Base-by-base conservation (phyloP, 805 yeast genomes). In the Pichia paraexigua region DNA sequence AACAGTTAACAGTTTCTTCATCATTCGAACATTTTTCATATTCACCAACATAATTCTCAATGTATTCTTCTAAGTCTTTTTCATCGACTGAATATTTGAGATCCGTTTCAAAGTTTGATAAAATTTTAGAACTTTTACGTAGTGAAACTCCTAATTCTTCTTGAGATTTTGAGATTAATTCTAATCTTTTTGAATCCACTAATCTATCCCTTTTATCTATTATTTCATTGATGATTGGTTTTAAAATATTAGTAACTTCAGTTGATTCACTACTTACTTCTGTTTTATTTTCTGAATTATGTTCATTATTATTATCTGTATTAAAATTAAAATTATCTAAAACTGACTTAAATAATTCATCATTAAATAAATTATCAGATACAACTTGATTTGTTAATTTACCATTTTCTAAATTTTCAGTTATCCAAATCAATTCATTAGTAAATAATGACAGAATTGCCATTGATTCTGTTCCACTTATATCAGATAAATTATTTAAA, bases 131-230 rank as follows among this genome's bases (percentile, higher is more conserved):
- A 13, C 50, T 50, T 44, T 56, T 58, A 41, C 59, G 51, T 17
- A 67, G 39, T 7, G 67, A 66, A 8, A 67, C 52, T 20, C 66
- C 71, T 40, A 67, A 49, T 27, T 63, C 63, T 27, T 59, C 66
- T 13, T 60, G 57, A 5, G 64, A 53, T 35, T 54, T 55, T 17
- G 54, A 47, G n/a, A 56, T 47, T 22, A 56, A 11, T 37, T 43
- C 53, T n/a, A 54, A 20, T 24, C 47, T 50, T 32, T 50, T 41
- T 32, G 46, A 28, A 18, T 46, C 43, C 2, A 12, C 15, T 2
- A 35, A 5, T 27, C 9, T 27, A 7, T 47, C 22, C 32, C 32
- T 51, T 7, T 37, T 30, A 13, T 32, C 22, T 39, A 30, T 21
- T 21, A 51, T 37, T n/a, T 46, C 41, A 11, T 47, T 17, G 5